Base-by-base conservation (phyloP, 495 filamentous ascomycete genomes). In the Hyaloscypha hepaticicola region DNA sequence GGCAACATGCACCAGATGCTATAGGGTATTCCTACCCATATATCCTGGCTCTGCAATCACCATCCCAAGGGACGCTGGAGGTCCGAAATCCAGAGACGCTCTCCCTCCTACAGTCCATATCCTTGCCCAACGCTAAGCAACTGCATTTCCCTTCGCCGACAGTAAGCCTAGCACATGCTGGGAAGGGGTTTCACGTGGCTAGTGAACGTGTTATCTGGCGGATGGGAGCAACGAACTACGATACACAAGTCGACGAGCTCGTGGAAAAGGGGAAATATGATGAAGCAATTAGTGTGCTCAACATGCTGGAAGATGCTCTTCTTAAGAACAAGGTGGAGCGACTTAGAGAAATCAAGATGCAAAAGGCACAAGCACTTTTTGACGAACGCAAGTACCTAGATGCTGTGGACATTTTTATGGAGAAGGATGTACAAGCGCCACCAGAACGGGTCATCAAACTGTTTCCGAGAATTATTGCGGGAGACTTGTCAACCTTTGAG, bases 1-100 rank as follows among this genome's bases (percentile, higher is more conserved):
- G 95, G 95, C 84, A 87, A 29, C 80, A 86, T 58, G 93, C 93
- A 1, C 96, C 95, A 1, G 93, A 96, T 65, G 85, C 88, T 52
- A 85, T 99, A 58, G 96, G 93, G 48, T 98, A 97, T 72, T 96
- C 91, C 49, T 97, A 99, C 71, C 95, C 95, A 0, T 99, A 97
- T 71, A 81, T 99, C 48, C 78, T 99, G 41, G 90, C 93, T 2
- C 80, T 99, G 4, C 94, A 96, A 71, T 79, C 89, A 27, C 84
- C 91, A 2, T 82, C 89, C 2, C 96, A 95, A 75, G 96, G 96
- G 2, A 85, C 87, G 9, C 76, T 99, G 27, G 96, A 98, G 71
- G 87, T 98, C 5, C 83, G 95, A 19, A 99, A 98, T 70, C 96
- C 95, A 0, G 90, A 96, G 56, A 97, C 93, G 0, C 72, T 97